Percentiles rank a stretch among this genome's conserved stretches.
Conservation (phyloP, 2,329 filamentous ascomycete genomes). For the Penicillium sp. region DNA sequence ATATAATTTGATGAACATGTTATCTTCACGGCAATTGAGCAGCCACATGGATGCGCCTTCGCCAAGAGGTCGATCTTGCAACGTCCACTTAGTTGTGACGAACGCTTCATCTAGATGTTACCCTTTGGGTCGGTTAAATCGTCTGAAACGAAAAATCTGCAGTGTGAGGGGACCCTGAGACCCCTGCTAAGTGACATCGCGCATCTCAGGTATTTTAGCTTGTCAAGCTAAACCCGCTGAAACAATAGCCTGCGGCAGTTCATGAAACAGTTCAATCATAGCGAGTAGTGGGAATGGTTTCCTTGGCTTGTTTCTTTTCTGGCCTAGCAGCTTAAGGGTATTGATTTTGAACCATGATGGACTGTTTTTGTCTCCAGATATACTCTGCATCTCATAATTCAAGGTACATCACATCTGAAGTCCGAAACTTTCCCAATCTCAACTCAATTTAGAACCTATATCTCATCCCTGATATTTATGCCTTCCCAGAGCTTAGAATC, state of each 20-base stretch:
- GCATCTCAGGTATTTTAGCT: background rate
- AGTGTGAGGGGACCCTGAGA: slow-evolving; percentile 13
- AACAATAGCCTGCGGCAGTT: background rate
- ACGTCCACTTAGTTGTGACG: background rate
- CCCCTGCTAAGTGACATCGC: slow-evolving; percentile 1
- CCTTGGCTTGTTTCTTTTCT: background rate
- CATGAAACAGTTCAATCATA: background rate
- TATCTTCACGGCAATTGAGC: background rate
- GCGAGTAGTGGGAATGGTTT: background rate
- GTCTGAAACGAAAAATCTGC: slow-evolving; percentile 19
- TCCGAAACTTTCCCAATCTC: background rate
- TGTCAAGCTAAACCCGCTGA: background rate
- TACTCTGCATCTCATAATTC: background rate
- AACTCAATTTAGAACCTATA: background rate
- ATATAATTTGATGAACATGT: slow-evolving; percentile 3
- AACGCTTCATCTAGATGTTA: slow-evolving; percentile 12
- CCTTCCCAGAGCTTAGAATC: slow-evolving; percentile 22
- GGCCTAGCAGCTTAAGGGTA: background rate
- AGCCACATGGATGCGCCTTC: background rate
- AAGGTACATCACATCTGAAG: background rate
- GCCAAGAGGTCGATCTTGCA: background rate
- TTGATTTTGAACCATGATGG: background rate
- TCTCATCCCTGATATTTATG: too few relatives aligned
- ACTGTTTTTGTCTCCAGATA: background rate
- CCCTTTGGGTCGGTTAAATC: background rate